phyloP scores from a whole-genome alignment of 306 rosid genomes.

The Fragaria vesca region DNA sequence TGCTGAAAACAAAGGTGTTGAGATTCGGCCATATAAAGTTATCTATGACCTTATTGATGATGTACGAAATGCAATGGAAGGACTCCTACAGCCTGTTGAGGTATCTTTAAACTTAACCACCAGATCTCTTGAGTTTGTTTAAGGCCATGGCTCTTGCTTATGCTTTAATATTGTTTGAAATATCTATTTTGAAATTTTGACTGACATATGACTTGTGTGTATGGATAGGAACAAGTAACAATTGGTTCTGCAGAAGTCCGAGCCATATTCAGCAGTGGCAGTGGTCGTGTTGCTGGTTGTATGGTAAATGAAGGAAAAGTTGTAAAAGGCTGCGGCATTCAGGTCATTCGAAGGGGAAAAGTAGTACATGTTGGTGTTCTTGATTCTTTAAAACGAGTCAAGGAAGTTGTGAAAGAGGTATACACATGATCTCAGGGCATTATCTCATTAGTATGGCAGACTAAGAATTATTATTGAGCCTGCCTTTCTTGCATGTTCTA shows the following conservation, averaged over 20 bases:
- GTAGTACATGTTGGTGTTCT: slow-evolving; percentile 54
- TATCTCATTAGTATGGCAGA: not conserved
- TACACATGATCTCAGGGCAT: not conserved
- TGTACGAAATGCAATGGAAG: slow-evolving; percentile 95
- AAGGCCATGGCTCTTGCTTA: slow-evolving; percentile 10
- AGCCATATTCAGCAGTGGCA: slow-evolving; percentile 88
- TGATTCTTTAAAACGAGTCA: slow-evolving; percentile 89
- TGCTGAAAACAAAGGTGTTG: slow-evolving; percentile 84
- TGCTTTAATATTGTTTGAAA: slow-evolving; percentile 11
- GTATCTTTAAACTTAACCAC: slow-evolving; percentile 29
- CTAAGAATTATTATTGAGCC: not conserved
- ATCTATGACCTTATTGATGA: slow-evolving; percentile 93
- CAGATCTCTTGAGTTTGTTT: slow-evolving; percentile 10
- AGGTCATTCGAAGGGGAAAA: slow-evolving; percentile 73
- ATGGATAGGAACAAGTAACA: slow-evolving; percentile 63
- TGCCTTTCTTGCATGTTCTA: not conserved
- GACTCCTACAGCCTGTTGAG: slow-evolving; percentile 82
- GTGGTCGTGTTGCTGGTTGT: slow-evolving; percentile 97
- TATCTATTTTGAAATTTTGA: slow-evolving; percentile 20
- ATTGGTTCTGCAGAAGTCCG: slow-evolving; percentile 88
- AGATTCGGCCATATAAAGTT: slow-evolving; percentile 84
- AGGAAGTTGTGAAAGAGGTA: slow-evolving; percentile 92
- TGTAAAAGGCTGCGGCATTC: slow-evolving; percentile 69
- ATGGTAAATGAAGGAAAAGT: slow-evolving; percentile 82
- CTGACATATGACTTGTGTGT: slow-evolving; percentile 24